Evolutionary conservation across 2,329 filamentous ascomycete species (phyloP).

Genomic region (Colletotrichum sp.): DNA sequence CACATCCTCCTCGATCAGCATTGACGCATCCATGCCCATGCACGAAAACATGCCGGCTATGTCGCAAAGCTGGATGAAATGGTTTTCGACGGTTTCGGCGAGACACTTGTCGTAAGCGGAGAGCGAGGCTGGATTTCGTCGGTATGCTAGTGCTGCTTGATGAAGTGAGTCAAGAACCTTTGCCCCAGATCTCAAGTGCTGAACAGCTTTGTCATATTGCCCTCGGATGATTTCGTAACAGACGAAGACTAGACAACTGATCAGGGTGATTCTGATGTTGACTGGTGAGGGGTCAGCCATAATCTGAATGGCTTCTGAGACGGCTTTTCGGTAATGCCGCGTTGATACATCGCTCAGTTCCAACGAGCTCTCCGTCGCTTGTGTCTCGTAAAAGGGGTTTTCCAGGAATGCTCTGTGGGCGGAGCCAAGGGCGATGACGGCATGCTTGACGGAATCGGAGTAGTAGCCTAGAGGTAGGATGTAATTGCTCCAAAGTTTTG

Average conservation of each 20-base stretch:
- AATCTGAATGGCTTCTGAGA: slow-evolving; percentile 4
- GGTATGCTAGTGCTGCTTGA: not conserved
- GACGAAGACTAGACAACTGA: slow-evolving; percentile 9
- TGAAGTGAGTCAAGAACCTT: slow-evolving; percentile 8
- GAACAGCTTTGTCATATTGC: slow-evolving; percentile 3
- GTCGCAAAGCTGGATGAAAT: slow-evolving; percentile 10
- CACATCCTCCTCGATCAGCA: slow-evolving; percentile 1
- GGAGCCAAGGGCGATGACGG: slow-evolving; percentile 7
- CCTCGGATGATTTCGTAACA: slow-evolving; percentile 11
- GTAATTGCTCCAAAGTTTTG: slow-evolving; percentile 15
- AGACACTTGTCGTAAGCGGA: not conserved
- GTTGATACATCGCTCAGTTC: not conserved
- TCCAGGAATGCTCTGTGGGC: slow-evolving; percentile 5
- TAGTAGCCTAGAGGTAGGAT: slow-evolving; percentile 10
- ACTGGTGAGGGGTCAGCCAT: slow-evolving; percentile 12
- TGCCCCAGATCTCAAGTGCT: not conserved
- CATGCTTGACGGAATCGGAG: slow-evolving; percentile 11
- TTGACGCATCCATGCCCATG: slow-evolving; percentile 9
- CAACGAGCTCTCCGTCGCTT: not conserved
- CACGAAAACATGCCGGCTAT: slow-evolving; percentile 3
- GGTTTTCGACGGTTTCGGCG: not conserved
- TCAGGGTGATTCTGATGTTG: slow-evolving; percentile 7
- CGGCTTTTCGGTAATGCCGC: slow-evolving; percentile 5
- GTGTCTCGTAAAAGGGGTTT: not conserved
- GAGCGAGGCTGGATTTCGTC: not conserved